Percentiles rank a stretch among this genome's conserved stretches.
Evolutionary conservation across 2,329 filamentous ascomycete genomes (phyloP).

Genomic region (Hypoxylon sp.): DNA sequence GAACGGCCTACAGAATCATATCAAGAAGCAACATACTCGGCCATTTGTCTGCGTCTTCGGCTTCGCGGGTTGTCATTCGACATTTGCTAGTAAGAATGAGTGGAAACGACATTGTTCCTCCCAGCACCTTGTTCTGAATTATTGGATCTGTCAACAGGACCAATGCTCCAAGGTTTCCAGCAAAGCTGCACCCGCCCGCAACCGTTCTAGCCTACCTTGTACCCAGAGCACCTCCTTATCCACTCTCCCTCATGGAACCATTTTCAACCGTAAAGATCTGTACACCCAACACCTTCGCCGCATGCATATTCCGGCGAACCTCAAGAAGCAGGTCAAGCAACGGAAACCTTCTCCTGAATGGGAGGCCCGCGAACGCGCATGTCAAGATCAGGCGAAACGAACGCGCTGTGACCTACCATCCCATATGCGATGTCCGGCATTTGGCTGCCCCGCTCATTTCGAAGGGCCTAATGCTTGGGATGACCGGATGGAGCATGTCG

Average conservation of each 20-base stretch:
- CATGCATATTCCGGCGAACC: conserved; percentile 77
- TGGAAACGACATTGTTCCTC: conserved; percentile 92
- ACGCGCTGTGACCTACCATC: conserved; percentile 74
- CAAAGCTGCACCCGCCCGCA: conserved; percentile 43
- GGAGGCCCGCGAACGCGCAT: conserved; percentile 68
- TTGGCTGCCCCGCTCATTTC: conserved; percentile 73
- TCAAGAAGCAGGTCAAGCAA: conserved; percentile 58
- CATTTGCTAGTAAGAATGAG: conserved; percentile 88
- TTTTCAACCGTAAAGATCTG: conserved; percentile 92
- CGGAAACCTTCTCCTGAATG: conserved; percentile 58
- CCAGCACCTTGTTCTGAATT: conserved; percentile 81
- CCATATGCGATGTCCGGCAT: conserved; percentile 72
- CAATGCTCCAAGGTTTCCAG: conserved; percentile 60
- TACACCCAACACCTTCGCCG: conserved; percentile 90
- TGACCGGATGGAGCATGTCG: conserved; percentile 88
- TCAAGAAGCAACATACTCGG: conserved; percentile 68
- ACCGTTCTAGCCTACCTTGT: conserved; percentile 40
- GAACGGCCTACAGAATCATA: conserved; percentile 63
- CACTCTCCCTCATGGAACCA: conserved; percentile 67
- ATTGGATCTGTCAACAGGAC: conserved; percentile 82
- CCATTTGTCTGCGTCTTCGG: conserved; percentile 84
- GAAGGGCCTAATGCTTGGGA: conserved; percentile 79
- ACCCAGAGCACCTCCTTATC: conserved; percentile 36
- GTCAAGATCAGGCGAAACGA: conserved; percentile 72
- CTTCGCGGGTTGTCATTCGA: conserved; percentile 80